These are phyloP conservation scores for Dryadomyces quercivorus DNA, from an alignment of 2,329 filamentous ascomycete genomes.

Conservation along the genomic window DNA sequence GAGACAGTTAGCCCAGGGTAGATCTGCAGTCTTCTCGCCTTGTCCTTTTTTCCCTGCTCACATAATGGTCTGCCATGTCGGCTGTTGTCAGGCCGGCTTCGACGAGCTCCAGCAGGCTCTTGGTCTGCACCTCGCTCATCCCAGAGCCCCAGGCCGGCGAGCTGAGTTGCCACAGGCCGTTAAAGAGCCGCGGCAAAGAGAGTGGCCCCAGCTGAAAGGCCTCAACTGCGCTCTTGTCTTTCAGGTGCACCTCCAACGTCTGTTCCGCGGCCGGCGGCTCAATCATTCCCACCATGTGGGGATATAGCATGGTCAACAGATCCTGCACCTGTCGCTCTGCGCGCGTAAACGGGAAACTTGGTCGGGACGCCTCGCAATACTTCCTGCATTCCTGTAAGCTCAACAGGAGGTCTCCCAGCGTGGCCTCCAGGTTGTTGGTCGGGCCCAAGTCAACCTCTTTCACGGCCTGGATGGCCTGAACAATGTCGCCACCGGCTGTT, in stretches of 20 bases:
- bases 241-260: not conserved
- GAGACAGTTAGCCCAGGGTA: not conserved
- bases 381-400: slow-evolving; percentile 13
- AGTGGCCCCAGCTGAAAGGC: slow-evolving; percentile 13
- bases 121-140: slow-evolving; percentile 15
- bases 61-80: slow-evolving; percentile 26
- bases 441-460: slow-evolving; percentile 19
- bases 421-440: slow-evolving; percentile 10
- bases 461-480: slow-evolving; percentile 24
- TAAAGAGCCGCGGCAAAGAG: slow-evolving; percentile 17
- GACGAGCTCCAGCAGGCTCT: slow-evolving; percentile 15
- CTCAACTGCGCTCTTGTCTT: slow-evolving; percentile 7
- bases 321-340: slow-evolving; percentile 21
- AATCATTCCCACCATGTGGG: not conserved
- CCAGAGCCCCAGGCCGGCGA: slow-evolving; percentile 19
- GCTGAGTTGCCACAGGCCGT: slow-evolving; percentile 21
- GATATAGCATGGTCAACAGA: slow-evolving; percentile 15
- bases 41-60: slow-evolving; percentile 8
- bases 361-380: slow-evolving; percentile 14
- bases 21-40: not conserved
- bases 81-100: slow-evolving; percentile 16
- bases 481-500: slow-evolving; percentile 21
- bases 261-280: not conserved
- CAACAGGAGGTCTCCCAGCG: slow-evolving; percentile 12
- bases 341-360: slow-evolving; percentile 16